These are phyloP conservation scores for Xylariales sp. DNA, from an alignment of 2,329 filamentous ascomycete genomes.

Conservation along the genomic window DNA sequence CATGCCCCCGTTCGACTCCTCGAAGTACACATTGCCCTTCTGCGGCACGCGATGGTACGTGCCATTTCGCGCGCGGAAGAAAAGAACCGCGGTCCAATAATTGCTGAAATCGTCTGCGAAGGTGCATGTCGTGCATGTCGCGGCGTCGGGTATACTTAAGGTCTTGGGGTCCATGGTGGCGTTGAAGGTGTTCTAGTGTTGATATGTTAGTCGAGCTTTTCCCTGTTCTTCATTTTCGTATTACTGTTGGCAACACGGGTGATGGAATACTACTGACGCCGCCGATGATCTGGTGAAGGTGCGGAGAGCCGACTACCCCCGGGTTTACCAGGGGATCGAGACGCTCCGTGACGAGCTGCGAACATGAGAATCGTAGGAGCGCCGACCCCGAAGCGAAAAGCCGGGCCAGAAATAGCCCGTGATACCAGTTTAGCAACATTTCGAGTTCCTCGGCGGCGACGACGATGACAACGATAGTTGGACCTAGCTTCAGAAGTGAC, in stretches of 20 bases:
- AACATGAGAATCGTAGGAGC: conserved; percentile 44
- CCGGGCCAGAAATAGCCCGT: conserved; percentile 16
- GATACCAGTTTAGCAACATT: conserved; percentile 25
- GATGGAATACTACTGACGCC: conserved; percentile 36
- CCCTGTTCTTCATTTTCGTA: no score
- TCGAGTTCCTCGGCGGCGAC: neutral
- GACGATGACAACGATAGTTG: neutral
- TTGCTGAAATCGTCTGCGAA: conserved; percentile 56
- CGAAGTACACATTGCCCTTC: conserved; percentile 46
- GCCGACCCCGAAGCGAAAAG: conserved; percentile 21
- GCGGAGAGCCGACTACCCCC: conserved; percentile 42
- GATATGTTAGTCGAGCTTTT: neutral
- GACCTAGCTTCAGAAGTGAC: neutral
- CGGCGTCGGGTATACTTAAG: conserved; percentile 45
- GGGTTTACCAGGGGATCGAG: conserved; percentile 44
- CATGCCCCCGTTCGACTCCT: conserved; percentile 53
- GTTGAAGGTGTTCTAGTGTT: conserved; percentile 49
- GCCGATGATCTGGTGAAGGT: conserved; percentile 47
- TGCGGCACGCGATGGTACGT: conserved; percentile 48
- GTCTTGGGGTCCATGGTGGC: conserved; percentile 45
- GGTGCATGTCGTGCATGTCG: conserved; percentile 57
- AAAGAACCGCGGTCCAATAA: conserved; percentile 56
- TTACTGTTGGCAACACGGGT: no score
- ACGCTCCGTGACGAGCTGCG: conserved; percentile 43
- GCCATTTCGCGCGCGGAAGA: conserved; percentile 54